phyloP scores from a whole-genome alignment of 352 stramenopile genomes.

The Phytophthora multivora region DNA sequence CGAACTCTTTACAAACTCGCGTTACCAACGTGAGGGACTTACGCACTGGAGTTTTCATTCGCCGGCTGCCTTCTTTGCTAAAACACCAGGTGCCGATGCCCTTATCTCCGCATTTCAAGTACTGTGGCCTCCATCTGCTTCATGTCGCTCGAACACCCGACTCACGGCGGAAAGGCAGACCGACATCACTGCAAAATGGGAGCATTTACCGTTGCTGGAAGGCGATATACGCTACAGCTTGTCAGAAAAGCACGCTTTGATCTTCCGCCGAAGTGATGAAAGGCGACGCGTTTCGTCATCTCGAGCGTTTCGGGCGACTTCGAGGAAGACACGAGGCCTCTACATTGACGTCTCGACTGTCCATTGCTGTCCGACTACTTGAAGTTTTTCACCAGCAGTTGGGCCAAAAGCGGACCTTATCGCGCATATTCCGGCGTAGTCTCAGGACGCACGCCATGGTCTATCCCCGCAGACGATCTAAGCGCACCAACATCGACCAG shows the following conservation, averaged over 20 bases:
- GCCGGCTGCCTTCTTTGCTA: background rate
- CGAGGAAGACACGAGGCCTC: background rate
- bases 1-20: constrained; percentile 6
- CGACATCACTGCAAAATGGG: background rate
- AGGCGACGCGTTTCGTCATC: constrained; percentile 13
- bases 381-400: constrained; percentile 17
- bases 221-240: constrained; percentile 7
- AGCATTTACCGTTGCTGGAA: background rate
- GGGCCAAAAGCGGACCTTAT: no score
- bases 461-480: background rate
- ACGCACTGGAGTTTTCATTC: constrained; percentile 8
- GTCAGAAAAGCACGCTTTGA: constrained; percentile 21
- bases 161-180: background rate
- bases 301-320: background rate
- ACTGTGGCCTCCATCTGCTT: background rate
- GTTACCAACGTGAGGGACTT: constrained; percentile 4
- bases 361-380: constrained; percentile 25
- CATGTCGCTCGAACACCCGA: constrained; percentile 12
- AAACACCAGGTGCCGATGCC: background rate
- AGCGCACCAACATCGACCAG: constrained; percentile 4
- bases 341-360: constrained; percentile 14
- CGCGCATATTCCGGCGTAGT: constrained; percentile 24
- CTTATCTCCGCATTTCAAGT: background rate
- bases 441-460: constrained; percentile 3
- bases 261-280: constrained; percentile 16